Evolutionary conservation across 2,329 filamentous ascomycete species (phyloP).

Genomic region (Colletotrichum liriopes): DNA sequence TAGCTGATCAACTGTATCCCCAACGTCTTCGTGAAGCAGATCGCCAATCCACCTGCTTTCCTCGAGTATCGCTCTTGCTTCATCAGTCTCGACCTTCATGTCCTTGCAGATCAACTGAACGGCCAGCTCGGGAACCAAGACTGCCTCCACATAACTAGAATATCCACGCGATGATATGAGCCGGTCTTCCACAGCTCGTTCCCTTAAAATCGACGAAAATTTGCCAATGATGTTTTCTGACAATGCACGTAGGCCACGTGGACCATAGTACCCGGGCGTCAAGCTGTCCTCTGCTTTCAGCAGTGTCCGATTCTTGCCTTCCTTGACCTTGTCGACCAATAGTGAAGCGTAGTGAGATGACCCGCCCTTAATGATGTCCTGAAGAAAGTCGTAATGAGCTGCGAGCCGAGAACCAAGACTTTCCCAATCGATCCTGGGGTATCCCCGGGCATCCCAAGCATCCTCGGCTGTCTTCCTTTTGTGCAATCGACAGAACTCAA

Average conservation of each 20-base stretch:
- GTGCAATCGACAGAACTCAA: slow-evolving; percentile 76
- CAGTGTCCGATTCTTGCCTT: slow-evolving; percentile 73
- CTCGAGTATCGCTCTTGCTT: slow-evolving; percentile 71
- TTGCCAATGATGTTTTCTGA: slow-evolving; percentile 76
- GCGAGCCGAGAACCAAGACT: slow-evolving; percentile 72
- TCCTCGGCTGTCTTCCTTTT: slow-evolving; percentile 68
- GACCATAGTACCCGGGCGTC: slow-evolving; percentile 88
- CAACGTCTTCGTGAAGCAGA: slow-evolving; percentile 76
- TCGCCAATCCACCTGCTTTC: slow-evolving; percentile 79
- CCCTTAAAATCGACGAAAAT: slow-evolving; percentile 73
- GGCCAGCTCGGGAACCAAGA: slow-evolving; percentile 82
- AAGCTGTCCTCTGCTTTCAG: slow-evolving; percentile 71
- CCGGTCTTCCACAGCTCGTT: slow-evolving; percentile 74
- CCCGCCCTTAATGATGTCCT: slow-evolving; percentile 72
- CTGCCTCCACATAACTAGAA: slow-evolving; percentile 79
- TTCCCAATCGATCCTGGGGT: slow-evolving; percentile 81
- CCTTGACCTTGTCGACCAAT: slow-evolving; percentile 69
- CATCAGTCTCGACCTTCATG: slow-evolving; percentile 60
- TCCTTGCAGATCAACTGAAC: slow-evolving; percentile 71
- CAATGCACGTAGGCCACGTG: slow-evolving; percentile 80
- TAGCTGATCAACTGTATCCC: slow-evolving; percentile 48
- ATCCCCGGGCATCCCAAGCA: slow-evolving; percentile 67
- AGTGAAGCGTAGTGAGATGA: slow-evolving; percentile 73
- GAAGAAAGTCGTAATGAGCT: slow-evolving; percentile 69
- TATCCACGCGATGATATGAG: slow-evolving; percentile 78